Evolutionary conservation across 2,329 filamentous ascomycete genomes (phyloP).

Genomic region (Didymosphaeria variabile): DNA sequence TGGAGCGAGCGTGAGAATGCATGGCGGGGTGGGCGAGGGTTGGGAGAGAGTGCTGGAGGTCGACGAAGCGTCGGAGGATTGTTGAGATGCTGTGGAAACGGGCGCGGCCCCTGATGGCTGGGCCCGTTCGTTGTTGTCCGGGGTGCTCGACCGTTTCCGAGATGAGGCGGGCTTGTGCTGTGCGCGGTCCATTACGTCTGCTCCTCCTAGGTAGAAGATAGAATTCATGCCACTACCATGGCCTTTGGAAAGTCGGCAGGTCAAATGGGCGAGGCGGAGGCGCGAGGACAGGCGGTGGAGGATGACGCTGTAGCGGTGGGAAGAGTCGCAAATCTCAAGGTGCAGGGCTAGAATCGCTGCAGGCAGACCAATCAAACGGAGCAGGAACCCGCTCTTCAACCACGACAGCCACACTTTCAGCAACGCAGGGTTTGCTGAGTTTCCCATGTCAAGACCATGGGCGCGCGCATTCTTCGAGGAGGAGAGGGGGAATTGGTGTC

Average conservation of each 20-base stretch:
- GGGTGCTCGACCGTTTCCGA: slow-evolving; percentile 35
- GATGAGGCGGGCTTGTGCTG: slow-evolving; percentile 25
- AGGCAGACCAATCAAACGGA: slow-evolving; percentile 39
- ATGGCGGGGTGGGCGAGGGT: slow-evolving; percentile 27
- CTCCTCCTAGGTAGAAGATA: slow-evolving; percentile 32
- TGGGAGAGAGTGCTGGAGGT: slow-evolving; percentile 33
- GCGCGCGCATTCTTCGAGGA: slow-evolving; percentile 39
- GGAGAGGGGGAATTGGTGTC: slow-evolving; percentile 14
- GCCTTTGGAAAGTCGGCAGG: slow-evolving; percentile 33
- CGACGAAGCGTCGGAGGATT: slow-evolving; percentile 22
- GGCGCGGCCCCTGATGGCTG: slow-evolving; percentile 28
- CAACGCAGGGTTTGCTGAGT: slow-evolving; percentile 34
- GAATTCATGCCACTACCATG: slow-evolving; percentile 32
- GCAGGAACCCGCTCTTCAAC: slow-evolving; percentile 33
- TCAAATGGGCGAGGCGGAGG: slow-evolving; percentile 33
- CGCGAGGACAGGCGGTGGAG: slow-evolving; percentile 47
- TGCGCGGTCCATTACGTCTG: slow-evolving; percentile 42
- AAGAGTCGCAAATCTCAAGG: slow-evolving; percentile 41
- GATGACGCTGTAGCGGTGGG: slow-evolving; percentile 41
- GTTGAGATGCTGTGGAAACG: slow-evolving; percentile 18
- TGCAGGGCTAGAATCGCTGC: slow-evolving; percentile 40
- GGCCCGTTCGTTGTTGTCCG: slow-evolving; percentile 36
- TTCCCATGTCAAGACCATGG: slow-evolving; percentile 43
- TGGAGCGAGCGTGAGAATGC: slow-evolving; percentile 44
- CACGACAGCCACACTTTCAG: slow-evolving; percentile 43